Evolutionary conservation across 441 rosid species (phyloP).

Genomic region (Jatropha podagrica): DNA sequence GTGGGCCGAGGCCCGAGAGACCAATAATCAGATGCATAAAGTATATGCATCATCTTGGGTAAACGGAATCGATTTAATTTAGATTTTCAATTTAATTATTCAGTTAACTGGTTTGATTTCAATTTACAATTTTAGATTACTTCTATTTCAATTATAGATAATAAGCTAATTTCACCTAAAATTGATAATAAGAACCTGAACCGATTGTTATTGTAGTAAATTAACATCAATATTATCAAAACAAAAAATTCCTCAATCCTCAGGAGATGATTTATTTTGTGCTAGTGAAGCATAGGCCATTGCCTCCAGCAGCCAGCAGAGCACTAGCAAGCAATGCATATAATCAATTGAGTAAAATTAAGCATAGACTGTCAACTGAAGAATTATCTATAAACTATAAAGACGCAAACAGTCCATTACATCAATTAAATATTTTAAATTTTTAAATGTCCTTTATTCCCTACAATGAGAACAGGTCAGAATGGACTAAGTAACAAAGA

Average conservation of each 20-base stretch:
- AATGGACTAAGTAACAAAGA: constrained; percentile 16
- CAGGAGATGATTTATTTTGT: too few species aligned
- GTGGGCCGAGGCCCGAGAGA: background rate
- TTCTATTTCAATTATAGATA: too few species aligned
- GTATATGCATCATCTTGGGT: too few species aligned
- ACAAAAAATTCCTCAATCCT: background rate
- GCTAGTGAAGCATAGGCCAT: background rate
- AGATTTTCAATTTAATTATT: too few species aligned
- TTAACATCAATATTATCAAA: too few species aligned
- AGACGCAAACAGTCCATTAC: constrained; percentile 13
- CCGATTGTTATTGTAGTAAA: too few species aligned
- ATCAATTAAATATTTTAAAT: constrained; percentile 21
- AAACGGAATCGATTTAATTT: too few species aligned
- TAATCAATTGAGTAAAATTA: background rate
- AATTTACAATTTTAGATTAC: too few species aligned
- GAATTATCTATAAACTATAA: background rate
- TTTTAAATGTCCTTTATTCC: constrained; percentile 24
- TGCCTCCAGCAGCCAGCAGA: background rate
- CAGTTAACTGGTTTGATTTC: too few species aligned
- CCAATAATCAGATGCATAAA: too few species aligned
- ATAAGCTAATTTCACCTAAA: too few species aligned
- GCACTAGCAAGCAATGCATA: background rate
- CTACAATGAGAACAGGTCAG: constrained; percentile 33
- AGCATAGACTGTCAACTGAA: background rate
- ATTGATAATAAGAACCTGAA: too few species aligned